Base-by-base conservation (phyloP, 176 grass and related monocot genomes). In the Rhynchospora breviuscula region DNA sequence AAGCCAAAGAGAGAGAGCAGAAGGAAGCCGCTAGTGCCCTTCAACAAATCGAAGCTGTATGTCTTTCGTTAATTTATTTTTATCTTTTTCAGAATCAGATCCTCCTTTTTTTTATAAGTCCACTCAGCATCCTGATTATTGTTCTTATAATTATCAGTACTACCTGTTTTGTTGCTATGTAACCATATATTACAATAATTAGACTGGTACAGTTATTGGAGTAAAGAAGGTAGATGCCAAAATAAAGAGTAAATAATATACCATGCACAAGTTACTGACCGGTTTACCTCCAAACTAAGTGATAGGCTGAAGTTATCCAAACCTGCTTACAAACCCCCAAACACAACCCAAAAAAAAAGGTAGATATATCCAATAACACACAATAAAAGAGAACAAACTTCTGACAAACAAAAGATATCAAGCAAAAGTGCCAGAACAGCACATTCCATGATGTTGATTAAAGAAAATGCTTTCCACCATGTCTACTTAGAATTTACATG, bases 21-120 rank as follows among this genome's bases (percentile, higher is more conserved):
- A 90, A 90, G 60, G 85, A 89, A 86, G 96, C 96, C 13, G 93
- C 85, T 12, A 87, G 88, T 83, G 91, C 96, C 61, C 89, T 99
- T 10, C 83, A 99, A 73, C 93, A 93, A 78, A 99, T 99, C 6
- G 93, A 99, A 89, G 83, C 93, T 7, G 96, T 99, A 95, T 75
- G 86, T 73, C 14, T 23, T 76, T 12, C 25, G 3, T 89, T 58
- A 1, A 4, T 76, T 1, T 40, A 8, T 9, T 53, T 77, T 22
- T 65, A 19, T 4, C 18, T 46, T 71, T 8, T 71, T 9, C 46
- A 46, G 40, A 71, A 19, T 71, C 40, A 21, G 7, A 46, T 45
- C 33, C 15, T 9, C 43, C 14, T 43, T 14, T 7, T 66, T 40
- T 25, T 40, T 40, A 40, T 40, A 40, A 40, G 35, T 4, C 4